Evolutionary conservation across 768 basidiomycete genomes (phyloP).

Genomic region (Royoungia palumana): DNA sequence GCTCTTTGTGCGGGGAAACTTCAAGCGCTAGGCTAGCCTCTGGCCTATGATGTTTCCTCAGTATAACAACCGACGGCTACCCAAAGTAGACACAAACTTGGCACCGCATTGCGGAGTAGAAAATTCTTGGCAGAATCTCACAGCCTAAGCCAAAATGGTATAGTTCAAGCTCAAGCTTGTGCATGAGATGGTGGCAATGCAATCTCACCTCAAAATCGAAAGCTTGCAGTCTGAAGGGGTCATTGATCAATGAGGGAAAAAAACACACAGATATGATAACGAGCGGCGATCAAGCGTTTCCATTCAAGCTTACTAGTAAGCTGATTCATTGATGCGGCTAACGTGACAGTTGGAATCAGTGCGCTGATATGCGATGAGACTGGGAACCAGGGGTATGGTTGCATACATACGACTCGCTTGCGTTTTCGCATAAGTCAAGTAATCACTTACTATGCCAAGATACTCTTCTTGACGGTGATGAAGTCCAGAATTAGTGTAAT

Average conservation of each 20-base stretch:
- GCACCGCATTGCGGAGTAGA: conserved; percentile 67
- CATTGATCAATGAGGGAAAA: too few species aligned
- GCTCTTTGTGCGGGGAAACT: conserved; percentile 58
- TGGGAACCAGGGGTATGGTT: background rate
- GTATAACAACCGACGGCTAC: conserved; percentile 1
- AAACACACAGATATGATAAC: too few species aligned
- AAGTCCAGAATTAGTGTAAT: conserved; percentile 72
- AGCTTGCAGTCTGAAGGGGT: conserved; percentile 57
- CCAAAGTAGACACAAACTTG: conserved; percentile 33
- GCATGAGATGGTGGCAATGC: background rate
- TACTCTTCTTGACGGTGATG: conserved; percentile 75
- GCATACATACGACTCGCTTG: background rate
- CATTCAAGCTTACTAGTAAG: conserved; percentile 53
- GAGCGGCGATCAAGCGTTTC: conserved; percentile 46
- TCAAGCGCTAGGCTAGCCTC: conserved; percentile 64
- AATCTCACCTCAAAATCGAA: conserved; percentile 65
- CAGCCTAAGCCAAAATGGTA: conserved; percentile 49
- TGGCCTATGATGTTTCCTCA: conserved; percentile 64
- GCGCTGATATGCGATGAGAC: conserved; percentile 1
- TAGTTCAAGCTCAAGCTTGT: background rate
- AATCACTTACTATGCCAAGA: conserved; percentile 60
- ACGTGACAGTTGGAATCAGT: conserved; percentile 12
- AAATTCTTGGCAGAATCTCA: conserved; percentile 63
- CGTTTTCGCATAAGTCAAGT: background rate
- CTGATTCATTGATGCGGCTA: conserved; percentile 72